Evolutionary conservation across 2,329 filamentous ascomycete species (phyloP), one percentile per base, ranked within the genome.

Genomic region (Periconia sp.): DNA sequence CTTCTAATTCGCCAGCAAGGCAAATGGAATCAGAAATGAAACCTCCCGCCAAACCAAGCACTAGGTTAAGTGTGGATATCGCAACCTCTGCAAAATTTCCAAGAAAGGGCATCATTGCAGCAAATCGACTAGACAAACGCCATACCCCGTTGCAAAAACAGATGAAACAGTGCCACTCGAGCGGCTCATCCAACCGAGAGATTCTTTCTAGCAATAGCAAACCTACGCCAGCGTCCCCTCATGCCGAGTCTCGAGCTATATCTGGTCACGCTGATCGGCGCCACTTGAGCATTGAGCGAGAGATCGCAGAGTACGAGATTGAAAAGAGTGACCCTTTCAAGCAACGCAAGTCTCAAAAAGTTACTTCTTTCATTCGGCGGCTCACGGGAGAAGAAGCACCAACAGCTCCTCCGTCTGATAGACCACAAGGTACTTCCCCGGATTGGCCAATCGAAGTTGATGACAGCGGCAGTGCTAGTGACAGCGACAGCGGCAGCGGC

Each of bases 131-230:
- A 15, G 22, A 41, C 15, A 28, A 41, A 24, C 25, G 46, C 18
- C 33, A 36, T 15, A 50, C 47, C 8, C 50, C 44, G n/a, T 16
- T 36, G 4, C 42, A 44, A 32, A 36, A 40, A 13, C 32, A 36
- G 23, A 25, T 19, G 10, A 37, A 38, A 26, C 36, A 42, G 13
- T 43, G 13, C 11, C 24, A 36, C 15, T 43, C 24, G 17, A 19
- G 18, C 11, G 23, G 40, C 21, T 56, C 37, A 24, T 38, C 32
- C 22, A 44, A 39, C 29, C 16, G 44, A 7, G 59, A 61, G 35
- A 52, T 68, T 10, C 46, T 73, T 9, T 73, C 71, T 1, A 73
- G 71, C 54, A 75, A 74, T 37, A 68, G 56, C 28, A 77, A 61
- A 64, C 72, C 46, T 53, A 57, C 61, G 54, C 75, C 60, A 66